Base-by-base conservation (phyloP, 306 rosid species). In the Gillenia trifoliata region DNA sequence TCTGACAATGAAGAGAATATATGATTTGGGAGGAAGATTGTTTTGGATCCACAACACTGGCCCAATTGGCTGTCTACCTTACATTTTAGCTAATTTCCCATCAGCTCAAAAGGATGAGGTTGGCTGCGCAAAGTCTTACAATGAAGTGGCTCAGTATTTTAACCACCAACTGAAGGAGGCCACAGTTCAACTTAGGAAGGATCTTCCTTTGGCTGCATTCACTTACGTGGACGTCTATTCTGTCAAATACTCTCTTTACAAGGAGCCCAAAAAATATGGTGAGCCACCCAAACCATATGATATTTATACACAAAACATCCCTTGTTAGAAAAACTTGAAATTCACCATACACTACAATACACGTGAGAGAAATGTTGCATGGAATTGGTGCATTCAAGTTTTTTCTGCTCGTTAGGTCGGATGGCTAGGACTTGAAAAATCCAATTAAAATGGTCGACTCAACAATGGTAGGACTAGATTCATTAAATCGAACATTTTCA, bases 31-130 rank as follows among this genome's bases (percentile, higher is more conserved):
- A 5, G 88, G 88, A 20, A 84, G 85, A 40, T 81, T 77, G 8
- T 87, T 89, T 59, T 91, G 89, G 97, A 85, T 87, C 56, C 92
- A 88, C 63, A 88, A 87, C 75, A 88, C 92, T 5, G 93, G 93
- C n/a, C 96, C 93, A 34, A 34, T 87, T 9, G 92, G 96, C 40
- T 91, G 89, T 38, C 78, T 85, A 15, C 77, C 87, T 5, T 68
- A 63, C 22, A 59, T 83, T 29, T 49, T 72, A 70, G 74, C 15
- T 10, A 26, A 1, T 22, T 75, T 79, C 25, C 41, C 69, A 22
- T 68, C 41, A 36, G 41, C 79, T 2, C 74, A 81, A 1, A 76
- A 62, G 40, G 96, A 89, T 55, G 23, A 15, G 29, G 50, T 36
- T 75, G 93, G 91, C 5, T 92, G 96, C 33, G 82, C 86, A 49